Evolutionary conservation across 139 green algal species (phyloP).

Genomic region (Tetradesmus obliquus): DNA sequence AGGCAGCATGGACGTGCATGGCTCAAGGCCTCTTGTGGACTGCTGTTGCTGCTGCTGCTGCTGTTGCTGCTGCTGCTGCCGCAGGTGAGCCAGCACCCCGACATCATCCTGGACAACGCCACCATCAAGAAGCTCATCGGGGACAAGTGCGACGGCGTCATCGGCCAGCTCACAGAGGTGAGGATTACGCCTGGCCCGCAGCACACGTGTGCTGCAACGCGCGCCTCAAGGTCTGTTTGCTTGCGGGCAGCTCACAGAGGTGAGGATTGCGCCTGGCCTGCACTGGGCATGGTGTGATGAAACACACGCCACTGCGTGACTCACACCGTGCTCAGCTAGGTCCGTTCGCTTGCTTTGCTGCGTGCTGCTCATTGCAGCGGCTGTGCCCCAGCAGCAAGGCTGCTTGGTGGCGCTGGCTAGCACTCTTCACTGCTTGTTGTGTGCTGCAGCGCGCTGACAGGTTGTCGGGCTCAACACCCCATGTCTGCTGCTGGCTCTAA

Average conservation of each 20-base stretch:
- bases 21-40: too few relatives aligned
- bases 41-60: not conserved
- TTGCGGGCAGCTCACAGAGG: not conserved
- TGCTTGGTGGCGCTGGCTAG: too few relatives aligned
- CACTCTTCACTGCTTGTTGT: too few relatives aligned
- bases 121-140: constrained; percentile 94
- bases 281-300: not conserved
- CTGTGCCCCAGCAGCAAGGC: too few relatives aligned
- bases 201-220: not conserved
- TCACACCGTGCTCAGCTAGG: too few relatives aligned
- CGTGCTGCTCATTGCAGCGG: too few relatives aligned
- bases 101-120: constrained; percentile 90
- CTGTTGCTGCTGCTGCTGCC: not conserved
- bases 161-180: constrained; percentile 97
- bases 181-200: not conserved
- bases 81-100: constrained; percentile 62
- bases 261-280: not conserved
- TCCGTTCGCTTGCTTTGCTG: too few relatives aligned
- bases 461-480: not conserved
- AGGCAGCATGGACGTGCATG: too few relatives aligned
- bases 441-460: not conserved
- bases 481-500: too few relatives aligned
- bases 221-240: not conserved
- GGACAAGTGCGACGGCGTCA: constrained; percentile 92
- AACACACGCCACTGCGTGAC: too few relatives aligned